phyloP scores from a whole-genome alignment of 371 early-diverging fungal species.

The Apophysomyces variabilis region DNA sequence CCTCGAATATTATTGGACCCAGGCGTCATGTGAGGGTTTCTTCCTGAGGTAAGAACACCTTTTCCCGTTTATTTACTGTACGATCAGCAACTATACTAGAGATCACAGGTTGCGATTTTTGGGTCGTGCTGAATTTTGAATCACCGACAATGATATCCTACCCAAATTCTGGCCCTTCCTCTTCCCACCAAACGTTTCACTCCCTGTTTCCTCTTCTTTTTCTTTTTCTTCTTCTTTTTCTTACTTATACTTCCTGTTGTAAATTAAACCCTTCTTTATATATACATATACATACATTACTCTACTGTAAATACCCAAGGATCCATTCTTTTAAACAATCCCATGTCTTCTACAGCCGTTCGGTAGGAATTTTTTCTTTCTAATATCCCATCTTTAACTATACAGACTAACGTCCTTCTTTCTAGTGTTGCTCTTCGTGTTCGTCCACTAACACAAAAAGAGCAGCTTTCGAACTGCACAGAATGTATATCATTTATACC shows the following conservation, averaged over 20 bases:
- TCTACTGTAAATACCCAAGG: conserved; percentile 1
- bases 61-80: neutral
- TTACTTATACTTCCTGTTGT: conserved; percentile 2
- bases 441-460: conserved; percentile 76
- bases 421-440: conserved; percentile 78
- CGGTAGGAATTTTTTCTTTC: conserved; percentile 18
- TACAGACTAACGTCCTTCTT: neutral
- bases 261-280: conserved; percentile 4
- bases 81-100: neutral
- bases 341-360: conserved; percentile 41
- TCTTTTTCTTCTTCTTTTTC: neutral
- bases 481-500: conserved; percentile 71
- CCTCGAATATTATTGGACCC: conserved; percentile 1
- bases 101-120: conserved; percentile 8
- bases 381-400: neutral
- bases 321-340: neutral
- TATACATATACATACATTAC: neutral
- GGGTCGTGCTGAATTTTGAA: neutral
- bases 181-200: conserved; percentile 4
- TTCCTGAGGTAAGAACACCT: neutral
- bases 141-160: conserved; percentile 3
- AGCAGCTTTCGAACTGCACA: conserved; percentile 65
- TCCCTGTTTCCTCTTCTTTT: neutral
- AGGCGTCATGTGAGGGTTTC: neutral
- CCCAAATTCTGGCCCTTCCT: neutral